Evolutionary conservation across 202 grass and related monocot genomes (phyloP), one percentile per base, ranked within the genome.

Genomic region (Musa balbisiana): DNA sequence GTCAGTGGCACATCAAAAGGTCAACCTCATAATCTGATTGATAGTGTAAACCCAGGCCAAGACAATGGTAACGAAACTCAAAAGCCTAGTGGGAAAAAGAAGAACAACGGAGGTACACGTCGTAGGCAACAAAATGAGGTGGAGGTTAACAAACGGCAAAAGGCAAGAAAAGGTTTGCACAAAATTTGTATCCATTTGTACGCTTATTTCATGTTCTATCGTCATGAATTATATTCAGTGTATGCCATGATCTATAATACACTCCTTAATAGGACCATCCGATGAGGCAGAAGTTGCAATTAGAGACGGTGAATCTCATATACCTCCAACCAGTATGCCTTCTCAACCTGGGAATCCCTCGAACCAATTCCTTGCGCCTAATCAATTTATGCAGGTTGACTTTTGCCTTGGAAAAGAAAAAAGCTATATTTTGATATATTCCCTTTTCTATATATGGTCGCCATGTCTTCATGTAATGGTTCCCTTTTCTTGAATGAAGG

Each of bases 161-260:
- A 91, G 88, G n/a, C 67, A 21, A 89, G 85, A 88, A 93, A 83
- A 93, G 88, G 90, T 91, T 63, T 52, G 80, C 85, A 33, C 60
- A 43, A 6, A 52, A 23, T 49, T 79, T 82, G 4, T 49, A 62
- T 80, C 76, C 49, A 29, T 74, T 68, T 73, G 76, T 3, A 82
- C 3, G 73, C 21, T 12, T 26, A 10, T 17, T 26, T 66, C 59
- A 23, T 83, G 13, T 72, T 29, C 80, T 60, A 17, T 59, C 9
- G 67, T 65, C 49, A 73, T 80, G 70, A 19, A 23, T 59, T 15
- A 66, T 23, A 71, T 3, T 82, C 78, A 52, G 15, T 78, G 49
- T 82, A 10, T 72, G 27, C 1, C 20, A 33, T 53, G n/a, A 1
- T 6, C 53, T 27, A 50, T 69, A 8, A 70, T 56, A 21, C 56